A percentile compares a stretch with the other conserved stretches of the same genome.
Conservation (phyloP, 2,329 filamentous ascomycete species). For the Lasiodiplodia theobromae region DNA sequence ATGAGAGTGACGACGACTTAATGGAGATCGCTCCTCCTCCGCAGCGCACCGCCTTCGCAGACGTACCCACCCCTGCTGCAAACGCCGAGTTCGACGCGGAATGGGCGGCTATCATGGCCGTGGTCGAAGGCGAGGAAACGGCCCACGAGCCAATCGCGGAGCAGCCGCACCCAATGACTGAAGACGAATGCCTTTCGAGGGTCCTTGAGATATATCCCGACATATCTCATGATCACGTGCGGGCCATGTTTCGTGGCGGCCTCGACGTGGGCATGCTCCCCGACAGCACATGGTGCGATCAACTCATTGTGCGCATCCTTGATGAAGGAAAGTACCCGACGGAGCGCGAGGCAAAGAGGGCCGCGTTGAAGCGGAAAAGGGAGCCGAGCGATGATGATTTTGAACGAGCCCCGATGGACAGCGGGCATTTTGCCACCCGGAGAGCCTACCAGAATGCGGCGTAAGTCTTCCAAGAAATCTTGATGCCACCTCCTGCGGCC, state of each 20-base stretch:
- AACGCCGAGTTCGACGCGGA: background rate
- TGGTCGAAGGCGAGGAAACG: background rate
- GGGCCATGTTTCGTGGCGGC: slow-evolving; percentile 37
- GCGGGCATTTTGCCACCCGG: background rate
- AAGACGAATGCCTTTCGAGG: slow-evolving; percentile 40
- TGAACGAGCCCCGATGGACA: background rate
- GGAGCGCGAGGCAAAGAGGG: slow-evolving; percentile 38
- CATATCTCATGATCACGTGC: slow-evolving; percentile 42
- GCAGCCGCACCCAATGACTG: slow-evolving; percentile 21
- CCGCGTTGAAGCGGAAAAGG: slow-evolving; percentile 43
- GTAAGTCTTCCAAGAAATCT: slow-evolving; percentile 3
- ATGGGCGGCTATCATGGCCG: background rate
- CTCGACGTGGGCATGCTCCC: slow-evolving; percentile 38
- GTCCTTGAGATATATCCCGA: slow-evolving; percentile 45
- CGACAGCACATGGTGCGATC: slow-evolving; percentile 36
- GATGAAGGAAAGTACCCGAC: slow-evolving; percentile 45
- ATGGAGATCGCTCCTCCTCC: background rate
- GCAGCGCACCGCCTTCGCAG: background rate
- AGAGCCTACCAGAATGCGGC: slow-evolving; percentile 6
- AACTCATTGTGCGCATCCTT: slow-evolving; percentile 40
- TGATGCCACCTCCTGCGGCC: background rate
- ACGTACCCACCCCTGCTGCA: background rate
- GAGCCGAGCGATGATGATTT: slow-evolving; percentile 4
- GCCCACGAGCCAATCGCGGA: background rate
- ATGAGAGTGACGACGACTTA: slow-evolving; percentile 12